A percentile compares a stretch with the other conserved stretches of the same genome.
Evolutionary conservation across 2,329 filamentous ascomycete species (phyloP).

Genomic region (Clarireedia homoeocarpa): DNA sequence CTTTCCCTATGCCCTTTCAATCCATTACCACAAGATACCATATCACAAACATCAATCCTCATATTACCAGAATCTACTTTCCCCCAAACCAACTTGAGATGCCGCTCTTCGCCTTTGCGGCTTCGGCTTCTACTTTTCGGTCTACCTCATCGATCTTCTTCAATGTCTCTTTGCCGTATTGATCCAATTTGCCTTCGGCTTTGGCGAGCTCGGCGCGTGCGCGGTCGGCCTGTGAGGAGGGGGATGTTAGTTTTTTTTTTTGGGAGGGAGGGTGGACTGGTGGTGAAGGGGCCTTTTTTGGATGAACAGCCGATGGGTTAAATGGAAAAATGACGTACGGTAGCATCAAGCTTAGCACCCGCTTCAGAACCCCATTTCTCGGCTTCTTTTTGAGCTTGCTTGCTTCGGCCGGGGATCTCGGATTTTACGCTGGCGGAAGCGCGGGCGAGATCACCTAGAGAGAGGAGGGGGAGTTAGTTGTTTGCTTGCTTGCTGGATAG

Average conservation of each 20-base stretch:
- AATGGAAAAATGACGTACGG: slow-evolving; percentile 44
- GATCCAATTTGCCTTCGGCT: slow-evolving; percentile 52
- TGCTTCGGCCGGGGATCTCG: slow-evolving; percentile 54
- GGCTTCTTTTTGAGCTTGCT: slow-evolving; percentile 56
- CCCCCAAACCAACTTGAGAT: slow-evolving; percentile 80
- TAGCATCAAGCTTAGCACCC: slow-evolving; percentile 59
- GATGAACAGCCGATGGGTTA: not conserved
- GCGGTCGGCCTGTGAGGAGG: slow-evolving; percentile 45
- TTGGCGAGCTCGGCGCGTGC: slow-evolving; percentile 55
- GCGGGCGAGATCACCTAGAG: slow-evolving; percentile 65
- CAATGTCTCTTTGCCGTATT: slow-evolving; percentile 54
- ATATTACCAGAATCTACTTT: slow-evolving; percentile 33
- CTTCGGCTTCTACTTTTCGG: slow-evolving; percentile 69
- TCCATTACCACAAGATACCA: not conserved
- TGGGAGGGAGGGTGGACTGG: not conserved
- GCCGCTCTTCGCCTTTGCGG: slow-evolving; percentile 75
- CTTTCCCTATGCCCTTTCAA: too few species aligned
- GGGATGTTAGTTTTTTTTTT: slow-evolving; percentile 9
- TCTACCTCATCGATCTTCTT: slow-evolving; percentile 79
- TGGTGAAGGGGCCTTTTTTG: not conserved
- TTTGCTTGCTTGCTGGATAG: slow-evolving; percentile 6
- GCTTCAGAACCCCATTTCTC: slow-evolving; percentile 53
- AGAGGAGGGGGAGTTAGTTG: not conserved
- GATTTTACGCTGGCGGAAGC: slow-evolving; percentile 59
- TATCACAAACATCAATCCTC: not conserved